Conservation (phyloP, 306 rosid genomes). For the Abrus pulchellus region DNA sequence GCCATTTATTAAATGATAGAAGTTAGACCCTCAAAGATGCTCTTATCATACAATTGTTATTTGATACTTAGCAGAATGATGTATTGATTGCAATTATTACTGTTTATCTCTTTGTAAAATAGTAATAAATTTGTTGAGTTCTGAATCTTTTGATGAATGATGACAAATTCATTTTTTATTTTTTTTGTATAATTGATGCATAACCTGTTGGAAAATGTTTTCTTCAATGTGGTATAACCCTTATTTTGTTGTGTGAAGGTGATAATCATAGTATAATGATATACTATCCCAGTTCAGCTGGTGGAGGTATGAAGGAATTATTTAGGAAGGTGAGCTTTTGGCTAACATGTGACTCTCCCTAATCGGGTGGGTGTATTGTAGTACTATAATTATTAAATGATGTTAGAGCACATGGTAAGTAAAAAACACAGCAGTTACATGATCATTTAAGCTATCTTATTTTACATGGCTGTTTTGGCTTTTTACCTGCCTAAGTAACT, state of each 20-base stretch:
- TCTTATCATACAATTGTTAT: constrained; percentile 12
- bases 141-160: not conserved
- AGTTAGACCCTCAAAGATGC: constrained; percentile 21
- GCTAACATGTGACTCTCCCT: constrained; percentile 26
- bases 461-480: not conserved
- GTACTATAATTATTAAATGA: constrained; percentile 30
- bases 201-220: constrained; percentile 40
- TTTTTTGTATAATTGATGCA: constrained; percentile 30
- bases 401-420: constrained; percentile 2
- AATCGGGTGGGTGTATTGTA: constrained; percentile 26
- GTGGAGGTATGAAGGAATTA: constrained; percentile 97
- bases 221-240: constrained; percentile 49
- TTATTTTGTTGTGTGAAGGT: constrained; percentile 65
- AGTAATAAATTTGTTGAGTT: constrained; percentile 40
- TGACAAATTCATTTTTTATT: not conserved
- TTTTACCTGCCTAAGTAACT: constrained; percentile 2
- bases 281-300: constrained; percentile 98
- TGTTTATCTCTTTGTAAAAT: constrained; percentile 7
- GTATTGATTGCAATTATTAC: constrained; percentile 5
- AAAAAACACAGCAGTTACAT: not conserved
- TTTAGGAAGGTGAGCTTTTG: constrained; percentile 84
- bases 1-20: constrained; percentile 25
- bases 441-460: not conserved
- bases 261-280: constrained; percentile 95
- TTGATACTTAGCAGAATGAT: constrained; percentile 22